phyloP scores from a whole-genome alignment of 2,329 filamentous ascomycete genomes.

The Thielaviopsis punctulata region DNA sequence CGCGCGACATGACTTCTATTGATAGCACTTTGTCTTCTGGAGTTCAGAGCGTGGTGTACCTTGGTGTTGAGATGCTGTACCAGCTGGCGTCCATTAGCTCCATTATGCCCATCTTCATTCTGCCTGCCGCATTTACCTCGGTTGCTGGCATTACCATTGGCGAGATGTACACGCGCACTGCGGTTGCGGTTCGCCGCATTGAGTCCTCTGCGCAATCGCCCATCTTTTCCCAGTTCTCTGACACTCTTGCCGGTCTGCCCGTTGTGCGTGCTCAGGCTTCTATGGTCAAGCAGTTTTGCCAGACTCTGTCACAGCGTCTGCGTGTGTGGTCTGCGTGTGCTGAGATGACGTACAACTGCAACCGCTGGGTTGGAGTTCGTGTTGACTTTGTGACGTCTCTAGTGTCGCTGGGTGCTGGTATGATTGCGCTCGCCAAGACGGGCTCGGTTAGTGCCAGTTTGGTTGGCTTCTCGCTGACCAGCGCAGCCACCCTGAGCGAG shows the following conservation, averaged over 20 bases:
- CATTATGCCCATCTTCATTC: constrained; percentile 34
- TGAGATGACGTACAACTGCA: constrained; percentile 28
- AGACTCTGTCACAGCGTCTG: constrained; percentile 24
- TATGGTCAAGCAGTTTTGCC: constrained; percentile 25
- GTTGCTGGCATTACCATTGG: constrained; percentile 26
- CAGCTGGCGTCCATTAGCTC: constrained; percentile 30
- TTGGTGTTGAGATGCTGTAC: constrained; percentile 25
- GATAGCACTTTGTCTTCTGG: constrained; percentile 30
- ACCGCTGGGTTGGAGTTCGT: constrained; percentile 31
- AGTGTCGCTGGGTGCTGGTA: constrained; percentile 25
- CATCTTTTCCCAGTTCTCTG: constrained; percentile 29
- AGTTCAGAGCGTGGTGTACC: constrained; percentile 27
- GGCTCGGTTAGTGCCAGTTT: constrained; percentile 24
- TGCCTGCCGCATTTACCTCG: constrained; percentile 29
- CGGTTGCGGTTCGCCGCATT: constrained; percentile 28
- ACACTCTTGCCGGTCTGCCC: constrained; percentile 24
- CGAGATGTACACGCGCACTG: constrained; percentile 25
- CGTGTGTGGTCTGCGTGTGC: constrained; percentile 21
- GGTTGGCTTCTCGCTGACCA: constrained; percentile 31
- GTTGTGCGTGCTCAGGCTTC: constrained; percentile 27
- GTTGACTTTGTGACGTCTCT: constrained; percentile 27
- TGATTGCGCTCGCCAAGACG: constrained; percentile 24
- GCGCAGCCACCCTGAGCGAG: constrained; percentile 26
- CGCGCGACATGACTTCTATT: constrained; percentile 38
- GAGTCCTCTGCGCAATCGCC: constrained; percentile 29